Percentiles rank a stretch among this genome's conserved stretches.
Evolutionary conservation across 2,329 filamentous ascomycete species (phyloP).

Genomic region (Arthrinium puccinioides): DNA sequence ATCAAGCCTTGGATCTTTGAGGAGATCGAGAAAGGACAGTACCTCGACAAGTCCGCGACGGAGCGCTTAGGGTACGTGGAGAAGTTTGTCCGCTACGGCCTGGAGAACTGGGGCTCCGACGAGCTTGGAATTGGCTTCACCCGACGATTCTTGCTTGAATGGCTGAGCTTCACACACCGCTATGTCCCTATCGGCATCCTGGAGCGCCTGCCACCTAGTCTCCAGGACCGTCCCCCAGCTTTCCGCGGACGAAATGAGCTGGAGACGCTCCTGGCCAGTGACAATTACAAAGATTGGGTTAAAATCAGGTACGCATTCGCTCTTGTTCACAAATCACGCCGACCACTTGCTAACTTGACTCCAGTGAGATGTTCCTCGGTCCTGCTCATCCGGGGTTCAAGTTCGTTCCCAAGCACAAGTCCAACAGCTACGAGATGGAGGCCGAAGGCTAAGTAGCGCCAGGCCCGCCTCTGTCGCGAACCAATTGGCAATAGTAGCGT

Average conservation of each 20-base stretch:
- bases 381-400: constrained; percentile 84
- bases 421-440: constrained; percentile 80
- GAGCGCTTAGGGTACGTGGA: constrained; percentile 83
- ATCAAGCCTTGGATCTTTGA: constrained; percentile 99
- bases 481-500: too few relatives aligned
- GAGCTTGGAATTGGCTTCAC: constrained; percentile 90
- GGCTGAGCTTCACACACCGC: constrained; percentile 86
- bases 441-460: constrained; percentile 58
- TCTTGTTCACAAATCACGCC: not conserved
- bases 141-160: constrained; percentile 87
- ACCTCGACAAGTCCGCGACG: constrained; percentile 86
- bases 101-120: constrained; percentile 93
- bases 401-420: constrained; percentile 97
- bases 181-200: constrained; percentile 88
- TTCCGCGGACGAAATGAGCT: constrained; percentile 82
- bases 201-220: constrained; percentile 77
- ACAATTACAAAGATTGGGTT: constrained; percentile 95
- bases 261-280: constrained; percentile 86
- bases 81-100: constrained; percentile 81
- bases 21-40: constrained; percentile 86
- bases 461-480: too few relatives aligned
- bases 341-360: not conserved
- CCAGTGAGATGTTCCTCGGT: constrained; percentile 94
- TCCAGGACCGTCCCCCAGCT: constrained; percentile 83
- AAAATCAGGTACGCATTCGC: constrained; percentile 72